These are phyloP conservation scores for Macrotyloma uniflorum DNA, from an alignment of 306 rosid species.

Conservation along the genomic window DNA sequence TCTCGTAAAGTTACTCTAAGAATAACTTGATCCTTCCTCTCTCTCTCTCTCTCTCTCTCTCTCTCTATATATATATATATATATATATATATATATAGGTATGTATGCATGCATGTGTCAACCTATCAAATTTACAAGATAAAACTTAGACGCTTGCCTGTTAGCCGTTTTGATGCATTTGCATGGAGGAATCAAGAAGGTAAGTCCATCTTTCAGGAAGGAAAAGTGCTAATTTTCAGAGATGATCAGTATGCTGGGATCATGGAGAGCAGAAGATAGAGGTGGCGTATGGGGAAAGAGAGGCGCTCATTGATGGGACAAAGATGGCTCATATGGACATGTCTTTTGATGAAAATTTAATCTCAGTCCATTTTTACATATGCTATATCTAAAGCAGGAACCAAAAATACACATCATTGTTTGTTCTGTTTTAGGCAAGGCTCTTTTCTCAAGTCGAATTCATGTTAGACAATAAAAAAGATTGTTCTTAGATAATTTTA, in stretches of 20 bases:
- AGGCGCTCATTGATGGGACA: background rate
- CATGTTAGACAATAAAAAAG: background rate
- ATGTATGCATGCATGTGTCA: background rate
- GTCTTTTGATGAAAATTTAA: background rate
- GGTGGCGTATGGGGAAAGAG: background rate
- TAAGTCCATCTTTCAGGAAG: background rate
- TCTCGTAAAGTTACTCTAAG: too few relatives aligned
- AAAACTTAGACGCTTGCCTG: background rate
- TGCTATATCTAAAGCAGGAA: slow-evolving; percentile 30
- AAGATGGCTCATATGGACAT: background rate
- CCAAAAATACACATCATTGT: slow-evolving; percentile 5
- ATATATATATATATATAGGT: too few relatives aligned
- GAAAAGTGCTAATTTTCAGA: background rate
- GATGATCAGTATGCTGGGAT: background rate
- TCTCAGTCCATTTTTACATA: background rate
- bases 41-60: too few relatives aligned
- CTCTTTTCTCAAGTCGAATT: slow-evolving; percentile 22
- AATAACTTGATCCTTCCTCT: too few relatives aligned
- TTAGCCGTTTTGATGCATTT: background rate
- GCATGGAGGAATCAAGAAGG: background rate
- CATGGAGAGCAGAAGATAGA: background rate
- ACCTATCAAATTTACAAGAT: background rate
- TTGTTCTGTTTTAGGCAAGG: slow-evolving; percentile 9
- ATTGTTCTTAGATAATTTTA: background rate
- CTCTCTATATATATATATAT: too few relatives aligned